Percentiles rank a stretch among this genome's conserved stretches.
Conservation (phyloP, 2,329 filamentous ascomycete species). For the Rhexocercosporidium sp. region DNA sequence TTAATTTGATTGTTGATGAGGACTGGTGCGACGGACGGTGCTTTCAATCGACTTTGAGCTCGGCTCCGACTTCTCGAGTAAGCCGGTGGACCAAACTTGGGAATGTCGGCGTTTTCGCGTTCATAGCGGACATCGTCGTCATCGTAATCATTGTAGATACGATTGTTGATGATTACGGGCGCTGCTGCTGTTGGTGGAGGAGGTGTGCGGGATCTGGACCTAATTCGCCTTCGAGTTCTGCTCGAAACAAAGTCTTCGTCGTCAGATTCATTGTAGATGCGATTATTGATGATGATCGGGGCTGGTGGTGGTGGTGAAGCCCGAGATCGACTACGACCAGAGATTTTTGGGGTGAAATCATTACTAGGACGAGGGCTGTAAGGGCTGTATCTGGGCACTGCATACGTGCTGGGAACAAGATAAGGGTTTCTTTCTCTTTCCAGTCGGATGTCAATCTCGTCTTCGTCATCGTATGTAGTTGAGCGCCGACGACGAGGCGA, state of each 20-base stretch:
- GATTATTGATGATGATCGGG: constrained; percentile 9
- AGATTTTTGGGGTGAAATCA: neutral
- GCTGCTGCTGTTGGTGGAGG: neutral
- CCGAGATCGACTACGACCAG: neutral
- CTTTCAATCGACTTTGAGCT: neutral
- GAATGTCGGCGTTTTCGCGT: neutral
- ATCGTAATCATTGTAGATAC: neutral
- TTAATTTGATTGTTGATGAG: neutral
- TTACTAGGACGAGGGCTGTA: neutral
- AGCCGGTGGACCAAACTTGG: neutral
- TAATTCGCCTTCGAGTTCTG: neutral
- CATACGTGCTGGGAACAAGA: neutral
- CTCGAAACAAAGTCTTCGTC: neutral
- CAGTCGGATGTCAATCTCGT: neutral
- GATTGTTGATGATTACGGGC: constrained; percentile 1
- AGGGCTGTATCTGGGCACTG: neutral
- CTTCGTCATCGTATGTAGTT: neutral
- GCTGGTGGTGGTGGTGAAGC: neutral
- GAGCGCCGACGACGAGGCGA: neutral
- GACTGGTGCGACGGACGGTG: neutral
- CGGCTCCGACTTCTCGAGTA: neutral
- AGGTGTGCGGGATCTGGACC: neutral
- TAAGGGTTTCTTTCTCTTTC: neutral
- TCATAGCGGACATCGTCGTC: neutral
- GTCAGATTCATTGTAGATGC: neutral